Evolutionary conservation across 805 yeast genomes (phyloP).

Genomic region (Myxozyma geophila): DNA sequence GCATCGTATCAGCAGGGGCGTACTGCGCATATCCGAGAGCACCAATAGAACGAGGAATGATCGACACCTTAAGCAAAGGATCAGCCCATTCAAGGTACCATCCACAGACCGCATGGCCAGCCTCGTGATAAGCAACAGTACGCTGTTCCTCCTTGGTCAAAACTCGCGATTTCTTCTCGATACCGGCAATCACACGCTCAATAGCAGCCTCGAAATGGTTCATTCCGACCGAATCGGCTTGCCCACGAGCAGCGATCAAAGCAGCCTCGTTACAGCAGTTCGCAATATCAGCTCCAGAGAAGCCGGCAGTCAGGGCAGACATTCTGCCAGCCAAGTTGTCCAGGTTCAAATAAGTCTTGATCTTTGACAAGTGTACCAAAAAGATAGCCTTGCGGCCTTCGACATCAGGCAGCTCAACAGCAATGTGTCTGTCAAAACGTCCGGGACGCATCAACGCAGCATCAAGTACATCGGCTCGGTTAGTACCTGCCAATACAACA

Average conservation of each 20-base stretch:
- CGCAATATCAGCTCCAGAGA: constrained; percentile 98
- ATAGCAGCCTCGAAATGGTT: constrained; percentile 93
- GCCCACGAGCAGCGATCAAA: constrained; percentile 87
- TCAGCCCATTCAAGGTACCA: constrained; percentile 93
- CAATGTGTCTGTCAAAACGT: constrained; percentile 91
- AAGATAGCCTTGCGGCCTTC: constrained; percentile 94
- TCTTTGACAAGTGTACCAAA: constrained; percentile 77
- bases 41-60: constrained; percentile 95
- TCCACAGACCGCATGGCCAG: constrained; percentile 98
- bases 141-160: constrained; percentile 84
- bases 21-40: constrained; percentile 98
- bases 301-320: constrained; percentile 97
- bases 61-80: constrained; percentile 92
- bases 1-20: constrained; percentile 87
- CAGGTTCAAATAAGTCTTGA: constrained; percentile 61
- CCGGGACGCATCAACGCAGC: constrained; percentile 95
- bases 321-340: constrained; percentile 76
- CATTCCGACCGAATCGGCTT: constrained; percentile 69
- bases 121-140: constrained; percentile 96
- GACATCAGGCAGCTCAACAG: constrained; percentile 90
- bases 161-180: constrained; percentile 85
- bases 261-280: constrained; percentile 98
- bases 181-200: constrained; percentile 95
- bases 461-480: constrained; percentile 91
- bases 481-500: constrained; percentile 97